phyloP scores from a whole-genome alignment of 257 asterid species.

The Anisodus tanguticus region DNA sequence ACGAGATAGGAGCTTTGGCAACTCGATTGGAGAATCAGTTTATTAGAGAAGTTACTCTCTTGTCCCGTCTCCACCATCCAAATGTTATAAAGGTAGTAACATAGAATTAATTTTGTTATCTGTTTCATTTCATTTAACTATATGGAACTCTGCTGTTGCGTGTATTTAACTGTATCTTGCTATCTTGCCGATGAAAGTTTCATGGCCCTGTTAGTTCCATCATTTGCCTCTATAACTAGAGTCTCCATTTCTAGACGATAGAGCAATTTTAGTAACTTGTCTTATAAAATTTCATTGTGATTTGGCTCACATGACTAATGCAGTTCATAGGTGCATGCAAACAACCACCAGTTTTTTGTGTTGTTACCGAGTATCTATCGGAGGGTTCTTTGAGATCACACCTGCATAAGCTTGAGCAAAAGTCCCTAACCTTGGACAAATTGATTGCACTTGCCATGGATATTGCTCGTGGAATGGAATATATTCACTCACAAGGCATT shows the following conservation, averaged over 20 bases:
- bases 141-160: not conserved
- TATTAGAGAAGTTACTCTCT: constrained; percentile 62
- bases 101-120: not conserved
- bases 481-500: constrained; percentile 63
- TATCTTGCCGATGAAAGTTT: not conserved
- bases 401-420: constrained; percentile 64
- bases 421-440: constrained; percentile 53
- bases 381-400: constrained; percentile 68
- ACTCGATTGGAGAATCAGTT: constrained; percentile 69
- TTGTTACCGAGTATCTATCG: constrained; percentile 66
- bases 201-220: not conserved
- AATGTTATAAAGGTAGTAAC: constrained; percentile 62
- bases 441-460: constrained; percentile 64
- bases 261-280: not conserved
- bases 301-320: constrained; percentile 34
- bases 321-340: constrained; percentile 70
- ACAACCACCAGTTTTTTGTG: constrained; percentile 62
- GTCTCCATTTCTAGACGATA: not conserved
- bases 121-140: not conserved
- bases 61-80: constrained; percentile 70
- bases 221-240: not conserved
- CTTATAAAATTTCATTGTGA: not conserved
- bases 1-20: constrained; percentile 57
- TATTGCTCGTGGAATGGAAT: constrained; percentile 71
- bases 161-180: not conserved